Base-by-base conservation (phyloP, 768 basidiomycete species). In the Collybia sp. region DNA sequence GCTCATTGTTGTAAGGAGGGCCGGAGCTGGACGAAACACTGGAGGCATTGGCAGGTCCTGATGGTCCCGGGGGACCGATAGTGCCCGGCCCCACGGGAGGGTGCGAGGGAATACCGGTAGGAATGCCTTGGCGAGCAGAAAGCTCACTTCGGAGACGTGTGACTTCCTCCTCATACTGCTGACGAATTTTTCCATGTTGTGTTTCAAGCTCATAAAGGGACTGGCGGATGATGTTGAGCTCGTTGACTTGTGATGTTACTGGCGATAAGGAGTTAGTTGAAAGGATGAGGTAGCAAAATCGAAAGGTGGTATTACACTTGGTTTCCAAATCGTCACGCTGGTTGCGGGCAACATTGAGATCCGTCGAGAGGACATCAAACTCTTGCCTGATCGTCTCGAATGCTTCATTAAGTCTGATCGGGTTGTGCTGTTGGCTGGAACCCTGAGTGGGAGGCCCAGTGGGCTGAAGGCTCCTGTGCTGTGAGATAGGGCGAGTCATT, bases 191-290 rank as follows among this genome's bases (percentile, higher is more conserved):
- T 51, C 75, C 77, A 54, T 98, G 93, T 50, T 88, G 85, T 0
- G 82, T 70, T 62, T 99, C 95, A 45, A 99, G 83, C 53, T 97
- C 93, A 59, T 93, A 94, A 10, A 97, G 74, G 2, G 88, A 82
- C 58, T 92, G 85, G 31, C 93, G 81, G 57, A 99, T 93, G 59
- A 85, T 82, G 54, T 86, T 88, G 45, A 97, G 72, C 61, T 98
- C 95, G 61, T 83, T 87, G 51, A 97, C 83, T 66, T 98, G 95
- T 19, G 74, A 73, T 4, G 78, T 76, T 41, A 91, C 90, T 91
- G 60, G 17, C 34, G 8, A 42, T 11, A 13, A 35, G 20, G 34
- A 34, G 44, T 42, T n/a, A 32, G 41, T 37, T 13, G 36, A 42
- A 38, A 37, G 34, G 17, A 16, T 42, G 12, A 44, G 20, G 15